Evolutionary conservation across 768 basidiomycete species (phyloP), one percentile per base, ranked within the genome.

Genomic region (Asterophora parasitica): DNA sequence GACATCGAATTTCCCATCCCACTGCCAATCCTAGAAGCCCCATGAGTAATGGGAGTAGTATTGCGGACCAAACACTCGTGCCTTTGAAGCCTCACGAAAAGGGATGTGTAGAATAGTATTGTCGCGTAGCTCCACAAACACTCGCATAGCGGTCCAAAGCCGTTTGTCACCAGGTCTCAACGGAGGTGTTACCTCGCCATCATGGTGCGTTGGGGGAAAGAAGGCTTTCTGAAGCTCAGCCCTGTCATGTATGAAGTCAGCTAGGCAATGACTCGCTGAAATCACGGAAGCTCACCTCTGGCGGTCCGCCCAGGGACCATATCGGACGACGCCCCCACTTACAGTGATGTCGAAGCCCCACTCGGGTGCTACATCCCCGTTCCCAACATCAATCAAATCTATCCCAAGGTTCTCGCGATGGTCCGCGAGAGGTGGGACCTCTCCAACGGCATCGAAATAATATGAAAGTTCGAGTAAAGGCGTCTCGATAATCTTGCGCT

Each of bases 281-380:
- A 33, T 26, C 19, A 8, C 30, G 32, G 17, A 10, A 43, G 16
- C 50, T 56, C 59, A 84, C 89, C 93, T 75, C 65, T 96, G 95
- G 19, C 94, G 77, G 67, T 98, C 95, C 17, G 93, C 87, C 95
- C 95, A 98, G 3, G 95, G 95, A 4, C 95, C 95, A 61, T 97
- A 98, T 15, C 81, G 77, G 30, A 96, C 54, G 30, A 75, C 63
- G 0, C 91, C 94, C 13, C 83, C 82, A 49, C 80, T 71, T n/a
- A 97, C 71, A 13, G 84, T 76, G 13, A 98, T 56, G 59, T 98
- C 90, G 19, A 96, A 68, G 2, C 94, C 95, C 90, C 93, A 98
- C 60, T 98, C 91, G 5, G 95, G 95, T 16, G 88, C 74, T 34
- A 85, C 60, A 58, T 89, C 93, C 1, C 91, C 86, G 59, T 96